Conservation (phyloP, 2,329 filamentous ascomycete species). For the Diaporthe sp. region DNA sequence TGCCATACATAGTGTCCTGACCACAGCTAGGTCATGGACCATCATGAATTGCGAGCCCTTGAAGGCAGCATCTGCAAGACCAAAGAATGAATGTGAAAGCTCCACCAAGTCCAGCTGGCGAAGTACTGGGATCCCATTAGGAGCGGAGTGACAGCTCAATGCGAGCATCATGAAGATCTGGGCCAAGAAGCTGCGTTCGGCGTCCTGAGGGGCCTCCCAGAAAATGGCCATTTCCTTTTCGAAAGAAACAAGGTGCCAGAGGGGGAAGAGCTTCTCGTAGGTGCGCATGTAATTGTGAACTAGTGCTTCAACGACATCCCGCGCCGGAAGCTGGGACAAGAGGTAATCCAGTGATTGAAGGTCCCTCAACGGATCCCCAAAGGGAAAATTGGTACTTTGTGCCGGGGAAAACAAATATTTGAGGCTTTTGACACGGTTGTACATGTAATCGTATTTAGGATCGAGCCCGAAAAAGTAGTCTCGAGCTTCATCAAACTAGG, state of each 20-base stretch:
- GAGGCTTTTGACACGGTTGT: neutral
- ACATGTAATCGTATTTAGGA: neutral
- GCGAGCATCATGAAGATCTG: neutral
- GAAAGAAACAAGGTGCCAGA: neutral
- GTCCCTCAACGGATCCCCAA: neutral
- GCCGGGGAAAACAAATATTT: neutral
- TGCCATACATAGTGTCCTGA: neutral
- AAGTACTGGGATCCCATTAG: neutral
- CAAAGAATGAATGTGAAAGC: neutral
- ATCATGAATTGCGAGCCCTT: neutral
- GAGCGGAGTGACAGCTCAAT: neutral
- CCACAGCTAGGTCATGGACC: neutral
- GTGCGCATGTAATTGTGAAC: neutral
- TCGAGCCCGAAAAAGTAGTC: neutral
- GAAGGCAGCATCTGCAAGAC: neutral
- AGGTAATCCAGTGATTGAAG: neutral
- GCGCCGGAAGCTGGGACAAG: neutral
- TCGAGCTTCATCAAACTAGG: neutral
- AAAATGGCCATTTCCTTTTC: neutral
- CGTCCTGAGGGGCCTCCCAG: neutral
- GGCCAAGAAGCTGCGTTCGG: neutral
- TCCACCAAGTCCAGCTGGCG: neutral
- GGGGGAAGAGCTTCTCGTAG: neutral
- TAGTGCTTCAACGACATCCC: neutral
- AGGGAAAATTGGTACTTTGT: neutral